A percentile compares a stretch with the other conserved stretches of the same genome.
These are phyloP conservation scores for Taphrina flavorubra DNA, from an alignment of 1,139 yeast genomes.

Conservation along the genomic window DNA sequence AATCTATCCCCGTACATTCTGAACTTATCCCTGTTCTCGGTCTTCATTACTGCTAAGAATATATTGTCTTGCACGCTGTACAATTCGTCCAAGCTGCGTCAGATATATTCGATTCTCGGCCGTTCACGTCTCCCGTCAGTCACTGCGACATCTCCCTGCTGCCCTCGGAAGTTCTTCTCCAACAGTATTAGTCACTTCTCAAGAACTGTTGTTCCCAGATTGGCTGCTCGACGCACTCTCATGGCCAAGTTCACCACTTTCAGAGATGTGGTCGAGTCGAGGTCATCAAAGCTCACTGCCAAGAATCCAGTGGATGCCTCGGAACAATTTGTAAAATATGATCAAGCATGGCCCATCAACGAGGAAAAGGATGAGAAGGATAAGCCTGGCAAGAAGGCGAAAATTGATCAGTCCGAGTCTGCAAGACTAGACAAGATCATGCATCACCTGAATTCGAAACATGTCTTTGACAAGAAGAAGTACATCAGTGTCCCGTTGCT, in stretches of 20 bases:
- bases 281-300: constrained; percentile 14
- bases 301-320: constrained; percentile 13
- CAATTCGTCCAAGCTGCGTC: neutral
- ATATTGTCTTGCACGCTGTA: neutral
- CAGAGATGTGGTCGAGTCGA: constrained; percentile 7
- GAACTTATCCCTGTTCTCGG: too few species aligned
- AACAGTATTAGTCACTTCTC: neutral
- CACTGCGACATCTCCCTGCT: neutral
- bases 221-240: neutral
- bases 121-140: neutral
- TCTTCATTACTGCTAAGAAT: too few species aligned
- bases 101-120: neutral
- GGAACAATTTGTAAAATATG: constrained; percentile 23
- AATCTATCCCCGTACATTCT: too few species aligned
- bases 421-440: neutral
- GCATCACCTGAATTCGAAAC: constrained; percentile 5
- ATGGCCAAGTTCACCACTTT: constrained; percentile 19
- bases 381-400: constrained; percentile 3
- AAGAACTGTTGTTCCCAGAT: neutral
- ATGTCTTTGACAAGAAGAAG: constrained; percentile 17
- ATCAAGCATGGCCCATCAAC: constrained; percentile 36
- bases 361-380: constrained; percentile 19
- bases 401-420: constrained; percentile 5
- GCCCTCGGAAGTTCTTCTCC: neutral
- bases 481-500: constrained; percentile 24